Percentiles rank a stretch among this genome's conserved stretches.
phyloP scores from a whole-genome alignment of 257 asterid genomes.

The Solanum piurae region DNA sequence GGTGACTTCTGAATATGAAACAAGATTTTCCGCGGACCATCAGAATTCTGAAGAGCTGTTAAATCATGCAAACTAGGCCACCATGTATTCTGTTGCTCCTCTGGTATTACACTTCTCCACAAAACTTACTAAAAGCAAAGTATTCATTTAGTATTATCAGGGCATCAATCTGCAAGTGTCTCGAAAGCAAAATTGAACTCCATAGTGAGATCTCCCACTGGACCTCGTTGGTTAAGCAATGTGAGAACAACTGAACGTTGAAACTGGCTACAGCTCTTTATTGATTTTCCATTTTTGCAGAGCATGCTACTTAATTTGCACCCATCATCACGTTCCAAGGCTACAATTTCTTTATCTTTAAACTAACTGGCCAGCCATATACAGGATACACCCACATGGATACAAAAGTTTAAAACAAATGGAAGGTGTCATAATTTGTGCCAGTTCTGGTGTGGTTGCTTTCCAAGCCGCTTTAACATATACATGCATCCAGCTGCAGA shows the following conservation, averaged over 20 bases:
- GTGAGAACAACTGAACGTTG: neutral
- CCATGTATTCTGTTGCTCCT: neutral
- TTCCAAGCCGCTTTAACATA: slow-evolving; percentile 55
- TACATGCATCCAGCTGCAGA: slow-evolving; percentile 76
- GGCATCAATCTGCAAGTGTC: neutral
- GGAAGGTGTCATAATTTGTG: slow-evolving; percentile 32
- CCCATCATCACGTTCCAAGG: neutral
- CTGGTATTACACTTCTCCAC: neutral
- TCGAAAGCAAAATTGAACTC: neutral
- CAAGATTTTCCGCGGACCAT: neutral
- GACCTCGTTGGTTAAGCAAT: neutral
- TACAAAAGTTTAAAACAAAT: neutral
- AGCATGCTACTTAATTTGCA: neutral
- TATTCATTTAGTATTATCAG: neutral
- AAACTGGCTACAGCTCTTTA: neutral
- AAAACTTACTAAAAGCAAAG: neutral
- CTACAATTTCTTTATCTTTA: neutral
- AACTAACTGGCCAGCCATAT: neutral
- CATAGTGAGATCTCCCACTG: neutral
- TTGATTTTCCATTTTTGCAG: neutral
- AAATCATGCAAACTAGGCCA: neutral
- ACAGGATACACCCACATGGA: neutral
- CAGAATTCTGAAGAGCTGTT: neutral
- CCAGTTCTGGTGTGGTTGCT: slow-evolving; percentile 58
- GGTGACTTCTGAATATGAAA: neutral